Percentiles rank a stretch among this genome's conserved stretches.
Conservation (phyloP, 2,329 filamentous ascomycete species). For the Ophiostoma australiae region DNA sequence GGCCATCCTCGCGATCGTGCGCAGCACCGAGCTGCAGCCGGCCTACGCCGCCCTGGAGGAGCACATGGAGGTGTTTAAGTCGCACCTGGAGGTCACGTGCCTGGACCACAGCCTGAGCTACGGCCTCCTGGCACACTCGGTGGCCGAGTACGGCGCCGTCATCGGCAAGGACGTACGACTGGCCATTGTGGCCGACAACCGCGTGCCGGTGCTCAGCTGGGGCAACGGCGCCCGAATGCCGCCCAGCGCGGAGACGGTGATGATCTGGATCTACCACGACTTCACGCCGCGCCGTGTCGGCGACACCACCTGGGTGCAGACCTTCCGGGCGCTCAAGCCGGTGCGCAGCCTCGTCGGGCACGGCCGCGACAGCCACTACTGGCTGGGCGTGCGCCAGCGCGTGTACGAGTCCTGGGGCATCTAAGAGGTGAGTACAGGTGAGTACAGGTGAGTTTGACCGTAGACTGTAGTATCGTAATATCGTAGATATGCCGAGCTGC, state of each 20-base stretch:
- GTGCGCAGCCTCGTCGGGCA: conserved; percentile 4
- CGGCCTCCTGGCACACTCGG: neutral
- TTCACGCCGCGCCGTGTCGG: neutral
- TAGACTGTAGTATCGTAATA: neutral
- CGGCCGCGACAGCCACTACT: conserved; percentile 14
- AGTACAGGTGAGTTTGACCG: neutral
- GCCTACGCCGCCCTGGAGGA: neutral
- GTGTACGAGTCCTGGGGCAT: neutral
- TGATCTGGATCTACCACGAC: conserved; percentile 5
- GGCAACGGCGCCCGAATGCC: no score
- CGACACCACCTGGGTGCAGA: neutral
- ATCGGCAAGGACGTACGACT: neutral
- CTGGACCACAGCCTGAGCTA: neutral
- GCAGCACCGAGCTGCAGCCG: conserved; percentile 6
- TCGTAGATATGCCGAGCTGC: neutral
- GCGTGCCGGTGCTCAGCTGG: neutral
- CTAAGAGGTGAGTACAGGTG: neutral
- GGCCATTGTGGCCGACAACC: neutral
- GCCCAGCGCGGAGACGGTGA: neutral
- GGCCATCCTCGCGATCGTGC: neutral
- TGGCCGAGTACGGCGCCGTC: neutral
- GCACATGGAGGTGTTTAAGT: neutral
- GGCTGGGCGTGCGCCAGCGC: conserved; percentile 13
- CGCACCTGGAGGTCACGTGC: neutral
- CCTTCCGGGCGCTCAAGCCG: conserved; percentile 12